Base-by-base conservation (phyloP, 176 grass and related monocot species). In the Carex littledalei region DNA sequence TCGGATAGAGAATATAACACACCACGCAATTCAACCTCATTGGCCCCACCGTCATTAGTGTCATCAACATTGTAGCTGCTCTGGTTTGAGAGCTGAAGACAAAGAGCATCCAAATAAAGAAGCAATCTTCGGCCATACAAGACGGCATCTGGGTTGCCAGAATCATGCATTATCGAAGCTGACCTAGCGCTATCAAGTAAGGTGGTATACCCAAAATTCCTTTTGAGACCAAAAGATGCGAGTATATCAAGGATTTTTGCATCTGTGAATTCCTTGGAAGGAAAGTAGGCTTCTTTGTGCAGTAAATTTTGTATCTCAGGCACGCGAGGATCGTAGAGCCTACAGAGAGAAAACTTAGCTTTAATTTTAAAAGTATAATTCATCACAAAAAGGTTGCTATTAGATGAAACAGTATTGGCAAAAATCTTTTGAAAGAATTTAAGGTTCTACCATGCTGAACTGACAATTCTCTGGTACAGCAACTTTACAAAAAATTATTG, bases 241-340 rank as follows among this genome's bases (percentile, higher is more conserved):
- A 98, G 84, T 62, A 94, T 79, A 74, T 94, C 95, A 69, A 98
- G 87, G 67, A 98, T 66, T 89, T 93, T 89, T 86, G 89, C 55
- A 79, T 78, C 45, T 53, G 79, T 87, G 85, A 94, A 94, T 68
- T 90, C 87, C 21, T 93, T 90, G 14, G 89, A 98, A 87, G 92
- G 95, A 91, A 98, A 98, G 84, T 94, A 98, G 29, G 92, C 88
- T 86, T 98, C 95, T 91, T 94, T 91, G 84, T 94, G 89, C 86
- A 98, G 88, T 18, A 98, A 86, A 84, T 86, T 90, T 74, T 86
- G 88, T 78, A 98, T 85, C 80, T 88, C 91, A 80, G 91, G 88
- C 64, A 98, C 83, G 84, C 91, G 89, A 91, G 92, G 95, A 98
- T 98, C 95, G 80, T 98, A 98, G 81, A 98, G 92, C 88, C 95